Percentiles rank a stretch among this genome's conserved stretches.
Conservation (phyloP, 2,329 filamentous ascomycete genomes). For the Emericellopsis atlantica region DNA sequence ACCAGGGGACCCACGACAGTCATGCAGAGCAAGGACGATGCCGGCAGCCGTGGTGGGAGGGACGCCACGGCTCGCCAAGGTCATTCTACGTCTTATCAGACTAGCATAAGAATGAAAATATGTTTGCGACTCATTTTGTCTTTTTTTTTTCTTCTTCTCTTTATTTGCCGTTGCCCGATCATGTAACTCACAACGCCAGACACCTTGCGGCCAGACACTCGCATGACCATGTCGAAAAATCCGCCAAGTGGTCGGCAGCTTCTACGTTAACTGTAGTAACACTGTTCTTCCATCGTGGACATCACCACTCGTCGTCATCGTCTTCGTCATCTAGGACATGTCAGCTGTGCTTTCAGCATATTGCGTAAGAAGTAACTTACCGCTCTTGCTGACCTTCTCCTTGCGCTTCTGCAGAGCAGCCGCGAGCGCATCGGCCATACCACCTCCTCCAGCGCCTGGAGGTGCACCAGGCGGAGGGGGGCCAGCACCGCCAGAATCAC, state of each 20-base stretch:
- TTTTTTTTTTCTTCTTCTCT: conserved; percentile 9
- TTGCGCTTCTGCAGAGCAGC: conserved; percentile 72
- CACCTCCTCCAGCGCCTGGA: conserved; percentile 40
- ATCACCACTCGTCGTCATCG: conserved; percentile 62
- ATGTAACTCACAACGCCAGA: too few relatives aligned
- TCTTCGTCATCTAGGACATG: conserved; percentile 54
- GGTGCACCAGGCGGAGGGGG: conserved; percentile 36
- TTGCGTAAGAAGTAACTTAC: conserved; percentile 45
- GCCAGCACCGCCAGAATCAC: conserved; percentile 35
- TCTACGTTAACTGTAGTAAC: background rate
- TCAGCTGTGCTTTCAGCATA: conserved; percentile 5
- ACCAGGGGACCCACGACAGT: conserved; percentile 31
- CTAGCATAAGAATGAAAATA: background rate
- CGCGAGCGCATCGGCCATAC: conserved; percentile 73
- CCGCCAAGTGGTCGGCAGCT: background rate
- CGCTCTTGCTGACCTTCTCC: conserved; percentile 87
- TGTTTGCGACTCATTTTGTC: background rate
- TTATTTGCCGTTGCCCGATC: conserved; percentile 5
- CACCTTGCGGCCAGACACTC: too few relatives aligned
- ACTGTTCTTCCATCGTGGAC: background rate
- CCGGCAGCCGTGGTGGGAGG: conserved; percentile 42
- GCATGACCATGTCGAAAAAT: background rate
- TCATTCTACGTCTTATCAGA: conserved; percentile 12
- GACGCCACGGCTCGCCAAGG: conserved; percentile 39
- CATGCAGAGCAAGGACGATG: conserved; percentile 6